phyloP scores from a whole-genome alignment of 2,329 filamentous ascomycete species.

The Fusarium verticillioides region DNA sequence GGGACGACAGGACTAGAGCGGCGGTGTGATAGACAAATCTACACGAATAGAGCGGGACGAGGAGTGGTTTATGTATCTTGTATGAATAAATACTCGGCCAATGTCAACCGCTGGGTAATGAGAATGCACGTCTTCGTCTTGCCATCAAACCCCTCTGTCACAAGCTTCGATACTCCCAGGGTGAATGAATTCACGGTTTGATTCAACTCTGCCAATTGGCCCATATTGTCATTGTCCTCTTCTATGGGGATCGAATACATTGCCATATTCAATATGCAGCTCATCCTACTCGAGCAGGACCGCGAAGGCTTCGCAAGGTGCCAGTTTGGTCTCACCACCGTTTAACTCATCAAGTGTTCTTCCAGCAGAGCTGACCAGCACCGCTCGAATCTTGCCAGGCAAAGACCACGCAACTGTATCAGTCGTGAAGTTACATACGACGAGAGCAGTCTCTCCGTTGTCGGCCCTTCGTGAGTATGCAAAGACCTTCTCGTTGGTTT shows the following conservation, averaged over 20 bases:
- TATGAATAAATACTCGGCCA: constrained; percentile 50
- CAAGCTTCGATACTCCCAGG: neutral
- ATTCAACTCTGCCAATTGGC: neutral
- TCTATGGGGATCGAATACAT: constrained; percentile 48
- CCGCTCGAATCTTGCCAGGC: constrained; percentile 44
- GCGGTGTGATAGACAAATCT: constrained; percentile 25
- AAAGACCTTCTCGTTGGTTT: constrained; percentile 51
- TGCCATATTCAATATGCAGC: neutral
- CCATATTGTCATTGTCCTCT: neutral
- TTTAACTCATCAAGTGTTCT: constrained; percentile 46
- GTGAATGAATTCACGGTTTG: neutral
- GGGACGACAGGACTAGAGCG: constrained; percentile 86
- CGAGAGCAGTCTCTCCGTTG: constrained; percentile 48
- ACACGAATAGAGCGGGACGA: constrained; percentile 22
- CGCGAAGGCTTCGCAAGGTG: constrained; percentile 52
- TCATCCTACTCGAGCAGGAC: constrained; percentile 44
- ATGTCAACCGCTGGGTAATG: constrained; percentile 43
- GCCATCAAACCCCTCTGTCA: neutral
- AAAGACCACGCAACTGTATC: constrained; percentile 48
- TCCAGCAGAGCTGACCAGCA: constrained; percentile 50
- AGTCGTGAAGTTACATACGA: constrained; percentile 54
- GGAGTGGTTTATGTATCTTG: constrained; percentile 45
- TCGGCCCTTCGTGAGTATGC: constrained; percentile 52
- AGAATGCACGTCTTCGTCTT: constrained; percentile 35
- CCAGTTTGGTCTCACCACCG: constrained; percentile 45